Evolutionary conservation across 2,329 filamentous ascomycete genomes (phyloP).

Genomic region (Colletotrichum chlorophyti): DNA sequence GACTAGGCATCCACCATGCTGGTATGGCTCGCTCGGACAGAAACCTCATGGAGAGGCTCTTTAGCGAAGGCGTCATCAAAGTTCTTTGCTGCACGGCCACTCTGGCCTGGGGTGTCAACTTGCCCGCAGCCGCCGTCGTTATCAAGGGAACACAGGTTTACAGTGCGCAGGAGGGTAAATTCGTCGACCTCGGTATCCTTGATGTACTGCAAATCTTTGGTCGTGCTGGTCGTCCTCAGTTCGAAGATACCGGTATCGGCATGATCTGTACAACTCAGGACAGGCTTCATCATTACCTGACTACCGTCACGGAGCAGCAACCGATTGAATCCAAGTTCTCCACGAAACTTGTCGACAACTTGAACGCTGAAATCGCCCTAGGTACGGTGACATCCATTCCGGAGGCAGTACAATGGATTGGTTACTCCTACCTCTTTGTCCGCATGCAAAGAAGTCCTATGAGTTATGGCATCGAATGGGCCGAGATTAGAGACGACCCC

Average conservation of each 20-base stretch:
- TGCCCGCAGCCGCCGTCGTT: constrained; percentile 93
- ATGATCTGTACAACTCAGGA: constrained; percentile 98
- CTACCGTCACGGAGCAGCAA: constrained; percentile 92
- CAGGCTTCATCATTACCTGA: constrained; percentile 88
- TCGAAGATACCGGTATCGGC: constrained; percentile 95
- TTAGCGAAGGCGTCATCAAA: constrained; percentile 90
- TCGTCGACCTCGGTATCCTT: constrained; percentile 93
- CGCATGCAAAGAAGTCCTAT: constrained; percentile 93
- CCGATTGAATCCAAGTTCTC: constrained; percentile 98
- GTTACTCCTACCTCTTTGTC: constrained; percentile 97
- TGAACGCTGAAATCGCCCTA: constrained; percentile 93
- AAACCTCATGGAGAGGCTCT: constrained; percentile 94
- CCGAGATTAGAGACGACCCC: constrained; percentile 87
- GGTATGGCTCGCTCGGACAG: constrained; percentile 95
- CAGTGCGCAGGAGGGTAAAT: constrained; percentile 94
- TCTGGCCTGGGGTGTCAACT: constrained; percentile 97
- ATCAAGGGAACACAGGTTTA: constrained; percentile 99
- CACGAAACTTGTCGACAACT: constrained; percentile 89
- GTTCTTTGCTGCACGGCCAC: constrained; percentile 98
- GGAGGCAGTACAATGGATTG: constrained; percentile 96
- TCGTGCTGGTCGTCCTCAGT: constrained; percentile 96
- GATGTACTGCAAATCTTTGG: constrained; percentile 98
- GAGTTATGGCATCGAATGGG: constrained; percentile 94
- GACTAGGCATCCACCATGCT: constrained; percentile 93
- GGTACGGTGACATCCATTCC: constrained; percentile 94